Base-by-base conservation (phyloP, 2,329 filamentous ascomycete genomes). In the Juglanconis oblonga region DNA sequence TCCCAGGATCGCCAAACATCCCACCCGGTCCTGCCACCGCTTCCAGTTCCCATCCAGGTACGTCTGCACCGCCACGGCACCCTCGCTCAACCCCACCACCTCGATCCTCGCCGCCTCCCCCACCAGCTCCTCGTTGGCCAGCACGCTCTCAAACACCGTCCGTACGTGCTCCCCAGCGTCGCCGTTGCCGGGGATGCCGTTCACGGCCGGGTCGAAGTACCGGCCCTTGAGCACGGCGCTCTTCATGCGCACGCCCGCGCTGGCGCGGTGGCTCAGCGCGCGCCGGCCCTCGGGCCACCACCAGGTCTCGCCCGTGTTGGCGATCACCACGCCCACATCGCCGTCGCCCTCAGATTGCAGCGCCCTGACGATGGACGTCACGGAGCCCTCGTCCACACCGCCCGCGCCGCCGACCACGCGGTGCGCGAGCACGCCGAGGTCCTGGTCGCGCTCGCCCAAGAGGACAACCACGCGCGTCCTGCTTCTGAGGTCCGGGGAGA, bases 271-370 rank as follows among this genome's bases (percentile, higher is more conserved):
- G 1, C 84, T 89, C 62, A 96, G 77, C 0, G 86, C 79, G 52
- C 82, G 81, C 55, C 80, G 74, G 1, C 81, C 81, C 55, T 83
- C 81, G 45, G 89, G 85, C 71, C 89, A 91, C 87, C 91, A 97
- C 67, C 87, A 78, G 17, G 90, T 77, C 74, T 96, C 87, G 4
- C 91, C 91, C 4, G 86, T 79, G 70, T 97, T 97, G 50, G 91
- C 84, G 32, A 97, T 77, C 33, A 97, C 75, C 58, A 97, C 76
- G 3, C 83, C 45, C 0, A 81, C 86, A 1, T 71, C 65, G 0
- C 68, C 33, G 24, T 78, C 74, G 0, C 66, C 52, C 0, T 79
- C 73, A 14, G 67, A 56, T 47, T 69, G 69, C 4, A 87, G 72
- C 11, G 71, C 74, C 40, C 77, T 72, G 31, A 88, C 81, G 59